Evolutionary conservation across 1,284 basidiomycete species (phyloP).

Genomic region (Rhodofomes roseus): DNA sequence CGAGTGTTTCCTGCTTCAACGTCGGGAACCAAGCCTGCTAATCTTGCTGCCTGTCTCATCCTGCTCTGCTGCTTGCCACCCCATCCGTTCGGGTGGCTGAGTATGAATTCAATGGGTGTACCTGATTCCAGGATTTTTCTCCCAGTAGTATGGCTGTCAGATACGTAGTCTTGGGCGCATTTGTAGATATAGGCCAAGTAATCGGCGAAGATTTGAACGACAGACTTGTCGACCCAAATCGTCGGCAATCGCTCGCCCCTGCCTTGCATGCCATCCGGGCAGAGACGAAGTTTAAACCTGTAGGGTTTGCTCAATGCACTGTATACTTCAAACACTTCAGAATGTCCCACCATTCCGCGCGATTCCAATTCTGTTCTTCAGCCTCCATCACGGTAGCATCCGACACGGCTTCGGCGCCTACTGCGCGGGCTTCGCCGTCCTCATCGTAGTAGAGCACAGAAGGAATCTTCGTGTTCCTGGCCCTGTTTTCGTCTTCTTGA

Average conservation of each 20-base stretch:
- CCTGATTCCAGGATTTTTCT: conserved; percentile 32
- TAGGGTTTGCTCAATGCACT: neutral
- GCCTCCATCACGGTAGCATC: conserved; percentile 39
- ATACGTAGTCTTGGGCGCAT: conserved; percentile 43
- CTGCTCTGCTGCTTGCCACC: conserved; percentile 38
- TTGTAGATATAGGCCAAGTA: conserved; percentile 46
- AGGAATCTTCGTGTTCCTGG: conserved; percentile 50
- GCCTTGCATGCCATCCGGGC: conserved; percentile 24
- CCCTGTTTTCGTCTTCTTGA: conserved; percentile 31
- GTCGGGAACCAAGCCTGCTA: conserved; percentile 19
- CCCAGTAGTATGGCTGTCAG: conserved; percentile 43
- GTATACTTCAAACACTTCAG: neutral
- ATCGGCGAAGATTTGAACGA: conserved; percentile 49
- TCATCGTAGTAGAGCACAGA: conserved; percentile 50
- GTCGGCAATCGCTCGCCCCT: conserved; percentile 32
- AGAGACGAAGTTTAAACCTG: conserved; percentile 59
- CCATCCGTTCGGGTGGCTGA: conserved; percentile 44
- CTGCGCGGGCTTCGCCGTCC: conserved; percentile 39
- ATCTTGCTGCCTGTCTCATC: conserved; percentile 34
- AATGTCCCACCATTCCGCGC: conserved; percentile 42
- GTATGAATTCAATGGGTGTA: conserved; percentile 29
- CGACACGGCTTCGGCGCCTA: conserved; percentile 49
- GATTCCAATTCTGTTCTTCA: conserved; percentile 44
- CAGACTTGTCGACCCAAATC: conserved; percentile 43
- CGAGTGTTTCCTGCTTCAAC: neutral